phyloP scores from a whole-genome alignment of 331 rosid genomes.

The Stylosanthes scabra region DNA sequence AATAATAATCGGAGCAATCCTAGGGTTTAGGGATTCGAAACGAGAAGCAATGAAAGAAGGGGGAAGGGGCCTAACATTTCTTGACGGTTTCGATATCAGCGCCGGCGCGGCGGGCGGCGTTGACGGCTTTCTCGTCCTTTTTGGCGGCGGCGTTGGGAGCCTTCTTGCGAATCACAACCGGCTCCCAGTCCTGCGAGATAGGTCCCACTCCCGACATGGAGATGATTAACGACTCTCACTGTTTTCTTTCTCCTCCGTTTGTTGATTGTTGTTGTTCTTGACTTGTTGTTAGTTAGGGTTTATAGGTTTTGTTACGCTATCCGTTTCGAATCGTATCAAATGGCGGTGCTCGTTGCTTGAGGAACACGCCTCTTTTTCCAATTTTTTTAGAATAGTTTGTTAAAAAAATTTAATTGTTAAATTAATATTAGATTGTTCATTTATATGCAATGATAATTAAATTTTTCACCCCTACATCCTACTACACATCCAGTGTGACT shows the following conservation, averaged over 20 bases:
- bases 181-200: slow-evolving; percentile 88
- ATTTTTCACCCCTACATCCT: no score
- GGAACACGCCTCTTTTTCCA: background rate
- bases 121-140: slow-evolving; percentile 94
- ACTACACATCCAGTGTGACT: no score
- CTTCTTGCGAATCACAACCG: slow-evolving; percentile 85
- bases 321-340: background rate
- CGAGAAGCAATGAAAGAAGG: background rate
- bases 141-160: slow-evolving; percentile 87
- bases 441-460: no score
- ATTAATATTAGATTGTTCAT: no score
- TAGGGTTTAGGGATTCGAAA: slow-evolving; percentile 26
- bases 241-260: background rate
- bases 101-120: slow-evolving; percentile 91
- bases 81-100: slow-evolving; percentile 86
- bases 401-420: no score
- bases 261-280: background rate
- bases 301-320: slow-evolving; percentile 8
- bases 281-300: background rate
- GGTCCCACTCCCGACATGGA: slow-evolving; percentile 79
- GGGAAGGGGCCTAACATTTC: slow-evolving; percentile 49
- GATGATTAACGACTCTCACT: background rate
- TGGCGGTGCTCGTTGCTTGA: background rate
- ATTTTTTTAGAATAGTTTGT: no score
- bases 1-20: background rate